Evolutionary conservation across 257 asterid species (phyloP), one percentile per base, ranked within the genome.

Genomic region (Parsonsia alboflavescens): DNA sequence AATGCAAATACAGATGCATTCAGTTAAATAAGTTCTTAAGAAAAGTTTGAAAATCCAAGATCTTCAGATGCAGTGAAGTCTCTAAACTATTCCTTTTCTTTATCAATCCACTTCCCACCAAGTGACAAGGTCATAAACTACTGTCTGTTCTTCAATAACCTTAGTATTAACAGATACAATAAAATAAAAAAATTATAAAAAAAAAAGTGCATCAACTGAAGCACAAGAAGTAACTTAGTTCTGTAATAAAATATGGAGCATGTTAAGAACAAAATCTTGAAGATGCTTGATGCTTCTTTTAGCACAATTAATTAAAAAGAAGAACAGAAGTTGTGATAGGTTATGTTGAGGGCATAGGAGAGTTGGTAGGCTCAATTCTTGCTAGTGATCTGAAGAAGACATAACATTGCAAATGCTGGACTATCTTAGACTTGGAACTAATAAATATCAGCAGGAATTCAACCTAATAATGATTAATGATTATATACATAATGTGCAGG

Each of bases 111-210:
- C 68, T 33, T 63, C 36, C 4, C 24, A 30, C 45, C 26, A 39
- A 65, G 50, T 10, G 48, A 4, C 10, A 1, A 13, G 42, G 56
- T 45, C 41, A 69, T 26, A 12, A 68, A 46, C 15, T 57, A 45
- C 39, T 22, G 30, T 46, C 58, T 5, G 73, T 46, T 69, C 56
- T 69, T 69, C 73, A 10, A 65, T 48, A 66, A 50, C 61, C 62
- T 50, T 28, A 7, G 41, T 24, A 6, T 46, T 48, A 28, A 16
- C 62, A 70, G 15, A 36, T 17, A 50, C n/a, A n/a, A n/a, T n/a
- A n/a, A n/a, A n/a, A n/a, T n/a, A n/a, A n/a, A n/a, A n/a, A n/a
- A n/a, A n/a, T n/a, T n/a, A 50, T 26, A 45, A 46, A 59, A 48
- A 48, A 24, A 24, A 48, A 69, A 69, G 56, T 10, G 73, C 52